These are phyloP conservation scores for Zanthoxylum bungeanum DNA, from an alignment of 345 rosid species.

Conservation along the genomic window DNA sequence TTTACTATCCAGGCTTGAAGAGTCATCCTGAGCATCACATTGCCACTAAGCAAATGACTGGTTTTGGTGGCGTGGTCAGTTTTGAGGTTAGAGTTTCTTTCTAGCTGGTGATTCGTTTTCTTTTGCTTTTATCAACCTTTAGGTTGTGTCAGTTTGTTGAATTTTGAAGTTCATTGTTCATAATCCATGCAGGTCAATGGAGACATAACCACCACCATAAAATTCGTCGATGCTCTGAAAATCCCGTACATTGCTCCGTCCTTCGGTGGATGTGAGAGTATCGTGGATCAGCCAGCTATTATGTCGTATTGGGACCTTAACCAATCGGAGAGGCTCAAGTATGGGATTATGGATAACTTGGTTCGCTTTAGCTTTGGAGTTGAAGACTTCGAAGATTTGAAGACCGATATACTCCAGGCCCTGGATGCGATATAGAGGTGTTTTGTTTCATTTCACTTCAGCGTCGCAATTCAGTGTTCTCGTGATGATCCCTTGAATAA, in stretches of 20 bases:
- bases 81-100: slow-evolving; percentile 62
- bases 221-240: slow-evolving; percentile 81
- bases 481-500: no score
- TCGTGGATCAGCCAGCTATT: slow-evolving; percentile 97
- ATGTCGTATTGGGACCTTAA: slow-evolving; percentile 99
- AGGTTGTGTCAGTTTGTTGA: not conserved
- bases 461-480: no score
- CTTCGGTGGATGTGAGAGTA: slow-evolving; percentile 97
- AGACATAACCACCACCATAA: slow-evolving; percentile 62
- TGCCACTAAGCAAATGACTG: slow-evolving; percentile 95
- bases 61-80: slow-evolving; percentile 98
- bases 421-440: slow-evolving; percentile 49
- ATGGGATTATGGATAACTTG: slow-evolving; percentile 87
- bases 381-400: slow-evolving; percentile 87
- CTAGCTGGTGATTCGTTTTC: slow-evolving; percentile 4
- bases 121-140: no score
- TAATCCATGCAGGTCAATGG: slow-evolving; percentile 61
- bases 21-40: slow-evolving; percentile 94
- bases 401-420: slow-evolving; percentile 88
- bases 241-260: slow-evolving; percentile 99
- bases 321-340: slow-evolving; percentile 65
- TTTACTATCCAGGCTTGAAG: slow-evolving; percentile 86
- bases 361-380: slow-evolving; percentile 93
- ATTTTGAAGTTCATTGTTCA: not conserved
- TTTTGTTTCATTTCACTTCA: not conserved